phyloP scores from a whole-genome alignment of 2,329 filamentous ascomycete genomes.

The Emericellopsis cladophorae region DNA sequence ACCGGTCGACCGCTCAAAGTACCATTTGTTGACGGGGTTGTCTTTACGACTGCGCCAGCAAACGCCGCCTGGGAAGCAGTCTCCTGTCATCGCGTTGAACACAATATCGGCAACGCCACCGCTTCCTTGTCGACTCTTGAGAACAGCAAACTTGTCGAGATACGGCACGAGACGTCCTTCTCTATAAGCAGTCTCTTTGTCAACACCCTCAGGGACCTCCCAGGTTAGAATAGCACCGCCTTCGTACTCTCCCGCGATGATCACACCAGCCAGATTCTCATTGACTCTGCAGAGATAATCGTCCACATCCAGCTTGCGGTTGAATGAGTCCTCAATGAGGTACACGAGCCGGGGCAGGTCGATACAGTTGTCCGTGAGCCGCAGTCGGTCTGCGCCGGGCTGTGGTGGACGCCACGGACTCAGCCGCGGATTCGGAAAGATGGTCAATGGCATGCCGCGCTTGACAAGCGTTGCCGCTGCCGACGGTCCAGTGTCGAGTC shows the following conservation, averaged over 20 bases:
- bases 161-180: conserved; percentile 70
- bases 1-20: conserved; percentile 81
- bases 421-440: conserved; percentile 64
- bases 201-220: conserved; percentile 59
- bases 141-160: conserved; percentile 92
- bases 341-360: conserved; percentile 73
- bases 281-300: conserved; percentile 76
- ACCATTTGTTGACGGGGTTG: conserved; percentile 99
- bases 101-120: conserved; percentile 91
- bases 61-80: conserved; percentile 78
- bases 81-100: conserved; percentile 87
- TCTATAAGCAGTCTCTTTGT: conserved; percentile 38
- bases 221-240: conserved; percentile 90
- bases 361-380: conserved; percentile 67
- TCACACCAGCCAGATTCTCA: conserved; percentile 73
- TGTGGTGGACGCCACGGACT: conserved; percentile 56
- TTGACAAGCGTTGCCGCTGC: conserved; percentile 69
- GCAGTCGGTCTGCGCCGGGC: conserved; percentile 46
- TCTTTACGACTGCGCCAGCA: conserved; percentile 84
- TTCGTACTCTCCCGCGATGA: conserved; percentile 93
- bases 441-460: conserved; percentile 76
- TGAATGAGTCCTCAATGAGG: conserved; percentile 89
- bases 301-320: conserved; percentile 67
- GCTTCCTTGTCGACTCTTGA: conserved; percentile 77
- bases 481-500: neutral